These are phyloP conservation scores for Juglanconis sp. DNA, from an alignment of 2,329 filamentous ascomycete genomes.

Conservation along the genomic window DNA sequence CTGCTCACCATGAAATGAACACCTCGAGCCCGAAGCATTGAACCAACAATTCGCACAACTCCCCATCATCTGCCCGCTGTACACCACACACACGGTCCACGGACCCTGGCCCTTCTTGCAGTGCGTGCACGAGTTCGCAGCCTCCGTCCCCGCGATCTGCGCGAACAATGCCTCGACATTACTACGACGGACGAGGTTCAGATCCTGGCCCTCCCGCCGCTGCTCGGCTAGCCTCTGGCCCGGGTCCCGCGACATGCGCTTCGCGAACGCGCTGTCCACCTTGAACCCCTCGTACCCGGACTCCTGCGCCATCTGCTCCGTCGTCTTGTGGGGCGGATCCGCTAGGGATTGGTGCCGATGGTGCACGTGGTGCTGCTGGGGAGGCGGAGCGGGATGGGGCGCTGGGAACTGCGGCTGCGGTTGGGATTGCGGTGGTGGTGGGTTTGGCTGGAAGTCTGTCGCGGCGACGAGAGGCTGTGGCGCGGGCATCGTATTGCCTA, in stretches of 20 bases:
- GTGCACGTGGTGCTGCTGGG: not conserved
- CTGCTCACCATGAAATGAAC: constrained; percentile 56
- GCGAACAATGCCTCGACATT: constrained; percentile 59
- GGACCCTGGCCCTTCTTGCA: constrained; percentile 59
- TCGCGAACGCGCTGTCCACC: constrained; percentile 54
- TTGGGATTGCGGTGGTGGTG: not conserved
- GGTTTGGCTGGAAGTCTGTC: constrained; percentile 20
- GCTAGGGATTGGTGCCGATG: not conserved
- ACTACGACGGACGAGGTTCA: constrained; percentile 56
- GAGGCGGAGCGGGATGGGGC: not conserved
- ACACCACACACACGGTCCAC: constrained; percentile 57
- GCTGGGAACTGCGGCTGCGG: not conserved
- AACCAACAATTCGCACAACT: constrained; percentile 64
- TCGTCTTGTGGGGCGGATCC: constrained; percentile 28
- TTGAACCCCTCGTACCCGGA: constrained; percentile 46
- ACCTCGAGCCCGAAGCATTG: constrained; percentile 57
- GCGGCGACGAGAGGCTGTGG: constrained; percentile 18
- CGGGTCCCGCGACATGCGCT: constrained; percentile 46
- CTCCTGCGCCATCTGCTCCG: constrained; percentile 44
- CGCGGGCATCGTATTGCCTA: constrained; percentile 15
- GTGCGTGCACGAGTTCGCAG: constrained; percentile 53
- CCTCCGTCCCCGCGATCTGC: constrained; percentile 51
- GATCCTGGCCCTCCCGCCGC: constrained; percentile 49
- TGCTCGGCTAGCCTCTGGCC: constrained; percentile 50
- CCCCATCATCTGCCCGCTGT: constrained; percentile 58